Base-by-base conservation (phyloP, 139 green algal genomes). In the Chlorella ohadii region DNA sequence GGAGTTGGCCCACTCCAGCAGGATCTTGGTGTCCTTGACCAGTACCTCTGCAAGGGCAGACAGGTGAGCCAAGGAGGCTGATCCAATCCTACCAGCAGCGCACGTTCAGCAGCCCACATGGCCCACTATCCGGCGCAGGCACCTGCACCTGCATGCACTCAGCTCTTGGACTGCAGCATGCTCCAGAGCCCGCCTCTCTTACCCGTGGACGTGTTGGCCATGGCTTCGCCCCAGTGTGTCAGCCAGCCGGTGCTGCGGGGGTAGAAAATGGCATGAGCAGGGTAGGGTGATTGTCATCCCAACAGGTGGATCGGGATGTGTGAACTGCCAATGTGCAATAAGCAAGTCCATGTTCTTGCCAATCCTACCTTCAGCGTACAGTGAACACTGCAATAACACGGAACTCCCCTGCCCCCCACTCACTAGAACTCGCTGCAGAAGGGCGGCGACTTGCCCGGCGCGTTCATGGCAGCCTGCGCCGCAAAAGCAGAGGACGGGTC, bases 351-450 rank as follows among this genome's bases (percentile, higher is more conserved):
- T n/a, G n/a, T n/a, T n/a, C n/a, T n/a, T n/a, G n/a, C n/a, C n/a
- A n/a, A n/a, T n/a, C n/a, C n/a, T n/a, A n/a, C n/a, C n/a, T n/a
- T n/a, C n/a, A n/a, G n/a, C n/a, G n/a, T n/a, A n/a, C n/a, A n/a
- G n/a, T n/a, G n/a, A n/a, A n/a, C n/a, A n/a, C n/a, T 51, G 7
- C 44, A 51, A 9, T 47, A 12, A 11, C 4, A 3, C 25, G 2
- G 22, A 66, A 66, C 11, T 23, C 25, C 23, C 25, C 23, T n/a
- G n/a, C 25, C 23, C 5, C 41, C 25, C 31, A 63, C 88, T 83
- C 63, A 91, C 88, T 95, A 95, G 65, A 93, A 95, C 66, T 95
- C 92, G 44, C 70, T 77, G 70, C 84, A 90, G 39, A 95, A 89
- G 20, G 89, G 80, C 0, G 91, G 89, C 0, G 83, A 90, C 76